Conservation (phyloP, 1,284 basidiomycete species). For the Malassezia yamatoensis region DNA sequence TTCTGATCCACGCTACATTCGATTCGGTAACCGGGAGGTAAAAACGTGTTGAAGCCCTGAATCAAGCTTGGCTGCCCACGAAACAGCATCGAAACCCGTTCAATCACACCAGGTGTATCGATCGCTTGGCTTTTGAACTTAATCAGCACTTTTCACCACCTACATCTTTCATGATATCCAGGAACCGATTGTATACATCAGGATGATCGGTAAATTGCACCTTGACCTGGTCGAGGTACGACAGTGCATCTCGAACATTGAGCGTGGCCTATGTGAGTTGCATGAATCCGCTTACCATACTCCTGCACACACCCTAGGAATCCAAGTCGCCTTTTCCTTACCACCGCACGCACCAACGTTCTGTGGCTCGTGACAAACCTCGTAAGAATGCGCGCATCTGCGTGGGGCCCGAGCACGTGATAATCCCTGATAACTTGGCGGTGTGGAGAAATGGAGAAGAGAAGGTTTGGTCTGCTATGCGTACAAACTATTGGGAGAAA, state of each 20-base stretch:
- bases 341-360: background rate
- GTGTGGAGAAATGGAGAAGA: background rate
- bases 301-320: background rate
- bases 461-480: background rate
- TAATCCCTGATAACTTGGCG: background rate
- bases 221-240: slow-evolving; percentile 94
- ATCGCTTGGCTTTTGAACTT: slow-evolving; percentile 54
- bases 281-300: slow-evolving; percentile 1
- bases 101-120: slow-evolving; percentile 96
- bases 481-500: slow-evolving; percentile 9
- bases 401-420: slow-evolving; percentile 8
- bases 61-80: slow-evolving; percentile 86
- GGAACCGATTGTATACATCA: slow-evolving; percentile 90
- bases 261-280: slow-evolving; percentile 35
- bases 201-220: slow-evolving; percentile 74
- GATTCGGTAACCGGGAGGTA: slow-evolving; percentile 91
- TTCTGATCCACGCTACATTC: slow-evolving; percentile 60
- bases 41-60: slow-evolving; percentile 97
- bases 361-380: background rate
- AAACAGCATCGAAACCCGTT: slow-evolving; percentile 89
- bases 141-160: slow-evolving; percentile 18
- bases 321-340: background rate
- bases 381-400: background rate
- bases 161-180: slow-evolving; percentile 95
- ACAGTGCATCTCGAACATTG: slow-evolving; percentile 72